phyloP scores from a whole-genome alignment of 805 yeast genomes.

The Kuraishia borneana region DNA sequence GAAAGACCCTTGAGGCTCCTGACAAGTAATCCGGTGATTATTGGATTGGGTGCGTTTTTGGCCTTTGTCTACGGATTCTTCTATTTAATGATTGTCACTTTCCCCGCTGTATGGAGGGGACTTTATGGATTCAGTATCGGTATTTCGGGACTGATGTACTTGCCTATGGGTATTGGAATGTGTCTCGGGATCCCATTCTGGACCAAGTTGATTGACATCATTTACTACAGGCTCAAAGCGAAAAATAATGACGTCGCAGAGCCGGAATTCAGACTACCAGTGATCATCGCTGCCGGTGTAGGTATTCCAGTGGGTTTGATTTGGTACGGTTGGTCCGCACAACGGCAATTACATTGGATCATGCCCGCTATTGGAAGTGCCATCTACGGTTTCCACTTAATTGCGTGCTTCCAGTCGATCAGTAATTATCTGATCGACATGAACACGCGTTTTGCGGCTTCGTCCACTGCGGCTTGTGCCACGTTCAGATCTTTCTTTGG shows the following conservation, averaged over 20 bases:
- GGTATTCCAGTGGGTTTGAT: slow-evolving; percentile 48
- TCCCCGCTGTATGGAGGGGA: slow-evolving; percentile 39
- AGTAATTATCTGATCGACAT: slow-evolving; percentile 63
- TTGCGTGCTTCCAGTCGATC: slow-evolving; percentile 57
- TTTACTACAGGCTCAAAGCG: slow-evolving; percentile 24
- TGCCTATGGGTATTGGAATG: slow-evolving; percentile 47
- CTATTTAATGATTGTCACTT: slow-evolving; percentile 51
- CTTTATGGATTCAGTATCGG: slow-evolving; percentile 36
- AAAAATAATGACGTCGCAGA: slow-evolving; percentile 41
- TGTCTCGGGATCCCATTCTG: slow-evolving; percentile 36
- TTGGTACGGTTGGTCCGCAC: slow-evolving; percentile 68
- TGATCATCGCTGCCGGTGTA: slow-evolving; percentile 36
- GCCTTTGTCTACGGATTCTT: slow-evolving; percentile 59
- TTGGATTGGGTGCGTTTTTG: slow-evolving; percentile 51
- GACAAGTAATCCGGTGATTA: slow-evolving; percentile 49
- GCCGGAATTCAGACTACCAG: slow-evolving; percentile 52
- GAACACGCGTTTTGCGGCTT: slow-evolving; percentile 57
- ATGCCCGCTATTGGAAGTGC: slow-evolving; percentile 53
- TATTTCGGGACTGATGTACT: slow-evolving; percentile 45
- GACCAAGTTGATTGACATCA: slow-evolving; percentile 29
- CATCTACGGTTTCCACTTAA: slow-evolving; percentile 46
- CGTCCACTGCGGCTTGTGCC: slow-evolving; percentile 61
- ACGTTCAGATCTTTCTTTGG: slow-evolving; percentile 59
- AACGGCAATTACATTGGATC: slow-evolving; percentile 44
- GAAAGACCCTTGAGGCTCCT: slow-evolving; percentile 44